Evolutionary conservation across 192 early-diverging fungal species (phyloP).

Genomic region (Coemansia asiatica): DNA sequence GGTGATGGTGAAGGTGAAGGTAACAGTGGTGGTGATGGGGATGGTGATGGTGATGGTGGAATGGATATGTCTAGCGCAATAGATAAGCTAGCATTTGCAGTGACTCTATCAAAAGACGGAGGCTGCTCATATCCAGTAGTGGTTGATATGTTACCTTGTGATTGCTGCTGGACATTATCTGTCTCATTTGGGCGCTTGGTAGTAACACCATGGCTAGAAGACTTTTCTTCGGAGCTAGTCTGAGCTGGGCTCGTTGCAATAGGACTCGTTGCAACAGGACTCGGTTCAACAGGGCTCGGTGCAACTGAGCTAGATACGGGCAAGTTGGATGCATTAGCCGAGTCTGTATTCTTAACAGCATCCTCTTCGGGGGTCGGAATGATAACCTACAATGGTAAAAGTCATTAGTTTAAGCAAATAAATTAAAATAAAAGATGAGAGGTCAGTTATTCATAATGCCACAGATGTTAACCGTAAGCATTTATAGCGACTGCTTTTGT

Average conservation of each 20-base stretch:
- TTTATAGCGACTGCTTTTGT: background rate
- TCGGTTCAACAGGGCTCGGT: background rate
- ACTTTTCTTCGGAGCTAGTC: background rate
- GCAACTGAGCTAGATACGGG: background rate
- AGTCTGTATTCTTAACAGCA: background rate
- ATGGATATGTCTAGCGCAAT: background rate
- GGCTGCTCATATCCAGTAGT: background rate
- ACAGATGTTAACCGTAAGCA: background rate
- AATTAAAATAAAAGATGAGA: background rate
- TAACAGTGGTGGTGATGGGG: conserved; percentile 1
- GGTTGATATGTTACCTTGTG: conserved; percentile 20
- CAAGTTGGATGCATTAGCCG: background rate
- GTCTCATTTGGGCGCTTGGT: conserved; percentile 1
- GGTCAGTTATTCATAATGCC: background rate
- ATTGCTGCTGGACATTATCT: background rate
- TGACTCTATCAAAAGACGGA: background rate
- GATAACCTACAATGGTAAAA: background rate
- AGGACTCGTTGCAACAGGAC: background rate
- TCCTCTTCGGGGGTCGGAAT: background rate
- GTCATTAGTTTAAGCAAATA: background rate
- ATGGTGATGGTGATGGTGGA: background rate
- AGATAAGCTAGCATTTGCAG: background rate
- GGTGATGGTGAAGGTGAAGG: no score
- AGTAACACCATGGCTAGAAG: background rate
- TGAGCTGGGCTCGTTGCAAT: background rate